Evolutionary conservation across 1,284 basidiomycete species (phyloP).

Genomic region (Microstroma glucosiphilum): DNA sequence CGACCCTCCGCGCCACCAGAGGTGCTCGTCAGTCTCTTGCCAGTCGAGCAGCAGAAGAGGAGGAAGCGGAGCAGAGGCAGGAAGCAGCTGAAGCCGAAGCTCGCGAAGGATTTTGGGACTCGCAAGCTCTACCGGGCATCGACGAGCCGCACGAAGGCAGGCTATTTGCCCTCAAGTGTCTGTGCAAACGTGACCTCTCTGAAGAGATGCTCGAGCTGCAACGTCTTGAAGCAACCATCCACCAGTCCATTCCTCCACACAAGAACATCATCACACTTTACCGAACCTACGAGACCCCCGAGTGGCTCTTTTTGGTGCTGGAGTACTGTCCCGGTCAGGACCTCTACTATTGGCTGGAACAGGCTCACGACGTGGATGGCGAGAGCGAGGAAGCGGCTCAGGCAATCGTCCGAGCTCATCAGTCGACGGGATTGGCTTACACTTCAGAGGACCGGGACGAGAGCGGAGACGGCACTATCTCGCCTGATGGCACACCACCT

Average conservation of each 20-base stretch:
- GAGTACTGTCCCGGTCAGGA: conserved; percentile 96
- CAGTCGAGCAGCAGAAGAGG: neutral
- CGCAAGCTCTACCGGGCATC: conserved; percentile 1
- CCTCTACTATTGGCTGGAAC: conserved; percentile 81
- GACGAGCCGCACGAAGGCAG: conserved; percentile 8
- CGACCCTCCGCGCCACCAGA: neutral
- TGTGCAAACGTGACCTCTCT: conserved; percentile 60
- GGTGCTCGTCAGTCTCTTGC: neutral
- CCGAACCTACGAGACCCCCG: conserved; percentile 60
- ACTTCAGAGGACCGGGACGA: neutral
- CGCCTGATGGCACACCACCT: conserved; percentile 59
- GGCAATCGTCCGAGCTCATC: conserved; percentile 9
- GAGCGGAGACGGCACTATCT: neutral
- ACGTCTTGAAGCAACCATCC: conserved; percentile 67
- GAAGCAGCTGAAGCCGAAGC: neutral
- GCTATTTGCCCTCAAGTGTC: conserved; percentile 87
- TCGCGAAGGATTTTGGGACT: neutral
- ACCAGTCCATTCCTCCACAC: conserved; percentile 84
- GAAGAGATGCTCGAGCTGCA: conserved; percentile 45
- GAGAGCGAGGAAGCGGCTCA: conserved; percentile 9
- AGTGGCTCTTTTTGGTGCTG: conserved; percentile 72
- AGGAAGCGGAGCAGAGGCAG: neutral
- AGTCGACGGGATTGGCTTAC: conserved; percentile 5
- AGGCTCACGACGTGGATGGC: conserved; percentile 48
- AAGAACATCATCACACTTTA: conserved; percentile 92